Evolutionary conservation across 768 basidiomycete genomes (phyloP).

Genomic region (Dictyophora rubrovolvata): DNA sequence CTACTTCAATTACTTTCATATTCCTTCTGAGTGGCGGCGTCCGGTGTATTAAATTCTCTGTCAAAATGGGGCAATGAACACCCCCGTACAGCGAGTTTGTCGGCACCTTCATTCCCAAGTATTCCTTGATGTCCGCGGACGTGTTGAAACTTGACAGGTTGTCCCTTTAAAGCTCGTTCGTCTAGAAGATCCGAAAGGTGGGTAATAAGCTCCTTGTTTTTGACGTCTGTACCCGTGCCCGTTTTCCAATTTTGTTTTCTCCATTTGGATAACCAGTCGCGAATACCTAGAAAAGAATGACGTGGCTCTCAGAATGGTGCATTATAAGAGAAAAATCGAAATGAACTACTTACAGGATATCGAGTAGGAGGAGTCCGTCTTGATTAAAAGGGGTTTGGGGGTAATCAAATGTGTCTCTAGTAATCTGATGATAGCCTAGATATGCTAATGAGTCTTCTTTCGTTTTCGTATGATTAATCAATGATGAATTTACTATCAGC

Average conservation of each 20-base stretch:
- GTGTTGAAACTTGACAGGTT: constrained; percentile 52
- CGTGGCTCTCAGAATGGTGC: background rate
- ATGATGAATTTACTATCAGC: constrained; percentile 48
- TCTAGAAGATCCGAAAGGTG: constrained; percentile 59
- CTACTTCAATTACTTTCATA: too few species aligned
- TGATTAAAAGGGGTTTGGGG: constrained; percentile 54
- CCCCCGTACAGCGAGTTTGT: constrained; percentile 58
- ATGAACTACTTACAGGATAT: constrained; percentile 49
- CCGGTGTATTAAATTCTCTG: background rate
- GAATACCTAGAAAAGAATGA: constrained; percentile 40
- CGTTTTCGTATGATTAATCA: too few species aligned
- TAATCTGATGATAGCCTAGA: constrained; percentile 72
- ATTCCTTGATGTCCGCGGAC: constrained; percentile 74
- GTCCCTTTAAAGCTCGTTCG: constrained; percentile 38
- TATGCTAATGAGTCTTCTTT: background rate
- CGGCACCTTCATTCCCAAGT: constrained; percentile 82
- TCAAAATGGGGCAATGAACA: constrained; percentile 21
- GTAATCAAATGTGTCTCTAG: constrained; percentile 60
- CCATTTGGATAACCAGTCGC: constrained; percentile 66
- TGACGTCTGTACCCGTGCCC: constrained; percentile 44
- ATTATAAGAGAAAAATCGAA: background rate
- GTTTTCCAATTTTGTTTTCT: constrained; percentile 38
- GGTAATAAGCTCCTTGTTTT: constrained; percentile 61
- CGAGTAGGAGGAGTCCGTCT: constrained; percentile 79
- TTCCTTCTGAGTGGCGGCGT: background rate